Evolutionary conservation across 257 asterid species (phyloP).

Genomic region (Lycium barbarum): DNA sequence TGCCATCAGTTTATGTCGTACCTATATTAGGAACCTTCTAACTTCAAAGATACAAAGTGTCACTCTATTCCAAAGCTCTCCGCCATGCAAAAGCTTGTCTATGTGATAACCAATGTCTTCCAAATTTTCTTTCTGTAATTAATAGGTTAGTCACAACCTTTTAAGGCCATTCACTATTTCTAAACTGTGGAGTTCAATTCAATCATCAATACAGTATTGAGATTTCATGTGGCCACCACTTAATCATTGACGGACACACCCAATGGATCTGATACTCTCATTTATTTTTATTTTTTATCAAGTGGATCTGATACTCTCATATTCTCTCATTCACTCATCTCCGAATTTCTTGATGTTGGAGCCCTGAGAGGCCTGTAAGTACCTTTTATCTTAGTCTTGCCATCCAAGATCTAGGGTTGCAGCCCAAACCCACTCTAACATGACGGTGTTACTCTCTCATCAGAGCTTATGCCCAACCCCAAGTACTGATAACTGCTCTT

Average conservation of each 20-base stretch:
- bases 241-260: background rate
- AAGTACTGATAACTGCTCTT: no score
- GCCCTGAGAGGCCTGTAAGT: background rate
- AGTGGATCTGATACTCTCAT: background rate
- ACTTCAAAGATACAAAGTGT: background rate
- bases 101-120: conserved; percentile 13
- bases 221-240: background rate
- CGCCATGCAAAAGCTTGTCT: background rate
- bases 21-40: background rate
- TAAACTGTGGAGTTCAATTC: background rate
- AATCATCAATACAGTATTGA: background rate
- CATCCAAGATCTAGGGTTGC: background rate
- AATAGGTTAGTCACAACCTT: background rate
- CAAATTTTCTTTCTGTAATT: background rate
- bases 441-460: background rate
- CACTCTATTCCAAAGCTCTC: conserved; percentile 6
- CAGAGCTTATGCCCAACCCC: background rate
- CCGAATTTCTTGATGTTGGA: background rate
- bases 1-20: background rate
- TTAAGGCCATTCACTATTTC: background rate
- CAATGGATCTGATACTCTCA: no score
- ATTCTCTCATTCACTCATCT: background rate
- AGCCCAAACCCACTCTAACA: background rate
- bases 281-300: no score
- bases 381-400: conserved; percentile 1